These are phyloP conservation scores for Euptelea pleiosperma DNA, from an alignment of 164 flowering plant species.

Conservation along the genomic window DNA sequence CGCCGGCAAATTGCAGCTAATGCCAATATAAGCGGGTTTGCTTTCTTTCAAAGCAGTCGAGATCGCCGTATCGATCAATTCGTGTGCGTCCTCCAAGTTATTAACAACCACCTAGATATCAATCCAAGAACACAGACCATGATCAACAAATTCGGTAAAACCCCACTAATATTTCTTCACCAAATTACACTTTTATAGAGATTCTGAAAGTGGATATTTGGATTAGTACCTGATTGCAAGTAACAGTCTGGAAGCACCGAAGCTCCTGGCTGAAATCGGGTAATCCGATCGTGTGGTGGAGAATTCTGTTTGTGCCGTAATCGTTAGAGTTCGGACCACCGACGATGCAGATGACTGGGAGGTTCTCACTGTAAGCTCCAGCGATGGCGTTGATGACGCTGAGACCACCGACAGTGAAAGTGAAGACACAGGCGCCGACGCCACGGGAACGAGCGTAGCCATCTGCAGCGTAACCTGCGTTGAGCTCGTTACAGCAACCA, in stretches of 20 bases:
- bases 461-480: conserved; percentile 95
- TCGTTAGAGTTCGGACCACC: conserved; percentile 92
- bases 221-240: conserved; percentile 61
- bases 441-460: conserved; percentile 83
- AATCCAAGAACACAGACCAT: not conserved
- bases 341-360: conserved; percentile 72
- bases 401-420: conserved; percentile 93
- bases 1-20: conserved; percentile 71
- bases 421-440: conserved; percentile 85
- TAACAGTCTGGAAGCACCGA: conserved; percentile 76
- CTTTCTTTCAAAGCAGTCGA: conserved; percentile 77
- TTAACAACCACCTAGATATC: conserved; percentile 76
- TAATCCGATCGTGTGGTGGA: conserved; percentile 83
- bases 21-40: conserved; percentile 82
- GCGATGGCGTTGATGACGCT: conserved; percentile 84
- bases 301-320: conserved; percentile 71
- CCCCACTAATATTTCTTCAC: not conserved
- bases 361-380: conserved; percentile 84
- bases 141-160: not conserved
- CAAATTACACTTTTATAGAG: no score
- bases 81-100: conserved; percentile 84
- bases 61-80: conserved; percentile 72
- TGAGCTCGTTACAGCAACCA: conserved; percentile 96
- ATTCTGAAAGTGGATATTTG: not conserved
- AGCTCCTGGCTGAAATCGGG: conserved; percentile 82